phyloP scores from a whole-genome alignment of 2,329 filamentous ascomycete genomes.

The Hypoxylon rubiginosum region DNA sequence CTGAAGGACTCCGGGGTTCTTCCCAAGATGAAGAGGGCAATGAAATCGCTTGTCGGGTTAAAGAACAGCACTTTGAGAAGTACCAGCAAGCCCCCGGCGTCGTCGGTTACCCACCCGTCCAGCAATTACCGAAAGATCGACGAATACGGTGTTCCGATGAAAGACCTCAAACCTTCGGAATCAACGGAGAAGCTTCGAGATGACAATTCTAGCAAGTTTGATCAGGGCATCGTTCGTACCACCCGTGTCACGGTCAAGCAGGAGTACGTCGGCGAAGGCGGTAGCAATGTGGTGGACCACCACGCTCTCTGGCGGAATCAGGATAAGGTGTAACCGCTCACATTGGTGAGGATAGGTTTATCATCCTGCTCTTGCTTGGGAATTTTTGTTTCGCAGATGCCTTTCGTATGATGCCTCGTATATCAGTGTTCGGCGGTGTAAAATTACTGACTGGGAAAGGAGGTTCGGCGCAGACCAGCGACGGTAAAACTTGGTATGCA shows the following conservation, averaged over 20 bases:
- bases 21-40: constrained; percentile 36
- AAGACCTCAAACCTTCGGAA: constrained; percentile 40
- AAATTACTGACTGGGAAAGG: constrained; percentile 3
- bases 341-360: not conserved
- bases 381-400: constrained; percentile 2
- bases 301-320: constrained; percentile 25
- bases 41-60: constrained; percentile 37
- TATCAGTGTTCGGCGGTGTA: constrained; percentile 14
- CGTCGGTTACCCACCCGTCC: constrained; percentile 19
- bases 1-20: constrained; percentile 47
- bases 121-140: constrained; percentile 42
- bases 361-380: not conserved
- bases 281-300: constrained; percentile 17
- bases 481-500: not conserved
- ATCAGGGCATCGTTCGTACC: constrained; percentile 43
- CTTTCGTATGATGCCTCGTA: constrained; percentile 20
- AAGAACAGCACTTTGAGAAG: constrained; percentile 31
- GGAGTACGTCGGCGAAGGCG: constrained; percentile 25
- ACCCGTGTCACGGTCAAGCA: constrained; percentile 39
- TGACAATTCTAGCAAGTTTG: constrained; percentile 11
- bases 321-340: constrained; percentile 13
- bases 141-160: constrained; percentile 40
- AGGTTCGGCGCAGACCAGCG: not conserved
- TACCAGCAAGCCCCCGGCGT: constrained; percentile 18
- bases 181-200: constrained; percentile 45